Conservation (phyloP, 2,329 filamentous ascomycete genomes). For the Pseudopithomyces chartarum region DNA sequence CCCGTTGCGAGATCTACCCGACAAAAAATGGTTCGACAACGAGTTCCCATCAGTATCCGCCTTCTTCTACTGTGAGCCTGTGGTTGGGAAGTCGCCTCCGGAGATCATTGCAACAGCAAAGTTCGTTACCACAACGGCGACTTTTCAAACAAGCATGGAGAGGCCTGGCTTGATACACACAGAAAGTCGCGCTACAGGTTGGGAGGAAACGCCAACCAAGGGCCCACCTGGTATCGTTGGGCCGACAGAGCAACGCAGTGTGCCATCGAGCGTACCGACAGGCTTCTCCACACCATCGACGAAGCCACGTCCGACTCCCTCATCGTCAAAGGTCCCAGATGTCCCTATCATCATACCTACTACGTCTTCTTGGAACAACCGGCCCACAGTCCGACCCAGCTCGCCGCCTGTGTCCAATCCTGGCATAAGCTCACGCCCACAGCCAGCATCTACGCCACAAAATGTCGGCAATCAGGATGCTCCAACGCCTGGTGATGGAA, state of each 20-base stretch:
- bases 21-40: conserved; percentile 18
- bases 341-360: background rate
- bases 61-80: conserved; percentile 17
- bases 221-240: background rate
- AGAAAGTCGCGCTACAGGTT: conserved; percentile 1
- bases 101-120: conserved; percentile 15
- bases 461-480: background rate
- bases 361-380: background rate
- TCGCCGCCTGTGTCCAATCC: background rate
- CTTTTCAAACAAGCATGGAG: conserved; percentile 1
- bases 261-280: background rate
- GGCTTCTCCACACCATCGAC: background rate
- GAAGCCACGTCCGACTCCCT: conserved; percentile 5
- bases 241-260: background rate
- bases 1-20: conserved; percentile 16
- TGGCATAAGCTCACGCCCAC: background rate
- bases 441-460: background rate
- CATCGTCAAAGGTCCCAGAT: background rate
- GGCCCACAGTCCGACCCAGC: background rate
- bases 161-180: conserved; percentile 5
- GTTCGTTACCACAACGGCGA: conserved; percentile 16
- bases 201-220: background rate
- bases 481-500: background rate
- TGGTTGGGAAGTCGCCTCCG: conserved; percentile 3
- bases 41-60: conserved; percentile 22